phyloP scores from a whole-genome alignment of 2,329 filamentous ascomycete species.

The Domatiomyces catenatus region DNA sequence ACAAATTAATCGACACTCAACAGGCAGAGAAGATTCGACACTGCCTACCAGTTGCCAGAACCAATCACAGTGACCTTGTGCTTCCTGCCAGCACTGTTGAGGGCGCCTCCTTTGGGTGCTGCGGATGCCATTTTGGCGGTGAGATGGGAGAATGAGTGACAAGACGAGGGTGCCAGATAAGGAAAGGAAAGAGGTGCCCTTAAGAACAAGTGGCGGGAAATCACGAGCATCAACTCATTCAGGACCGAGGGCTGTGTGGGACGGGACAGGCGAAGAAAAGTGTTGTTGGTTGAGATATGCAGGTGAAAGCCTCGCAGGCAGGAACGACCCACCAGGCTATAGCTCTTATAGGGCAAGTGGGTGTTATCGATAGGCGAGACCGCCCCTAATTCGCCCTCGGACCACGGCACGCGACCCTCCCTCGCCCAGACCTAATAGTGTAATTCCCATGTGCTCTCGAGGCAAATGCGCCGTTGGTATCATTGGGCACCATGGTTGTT shows the following conservation, averaged over 20 bases:
- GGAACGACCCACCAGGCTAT: neutral
- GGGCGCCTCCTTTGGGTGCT: slow-evolving; percentile 28
- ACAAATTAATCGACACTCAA: slow-evolving; percentile 1
- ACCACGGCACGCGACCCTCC: neutral
- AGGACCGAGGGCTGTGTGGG: neutral
- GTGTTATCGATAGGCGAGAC: neutral
- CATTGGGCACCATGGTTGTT: neutral
- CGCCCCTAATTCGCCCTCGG: neutral
- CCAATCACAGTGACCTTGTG: slow-evolving; percentile 91
- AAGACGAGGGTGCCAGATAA: neutral
- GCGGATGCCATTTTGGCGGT: slow-evolving; percentile 32
- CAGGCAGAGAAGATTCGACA: neutral
- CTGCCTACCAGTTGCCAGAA: slow-evolving; percentile 77
- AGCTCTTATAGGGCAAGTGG: neutral
- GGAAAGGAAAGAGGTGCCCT: neutral
- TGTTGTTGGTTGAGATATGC: neutral
- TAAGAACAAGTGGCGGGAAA: neutral
- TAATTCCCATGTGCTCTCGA: neutral
- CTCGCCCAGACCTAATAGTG: neutral
- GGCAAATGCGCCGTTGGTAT: too few relatives aligned
- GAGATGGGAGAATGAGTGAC: neutral
- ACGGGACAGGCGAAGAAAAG: neutral
- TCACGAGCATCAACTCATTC: neutral
- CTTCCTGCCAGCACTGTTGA: slow-evolving; percentile 38
- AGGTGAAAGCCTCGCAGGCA: neutral